Conservation (phyloP, 345 rosid species). For the Anastatica hierochuntica region DNA sequence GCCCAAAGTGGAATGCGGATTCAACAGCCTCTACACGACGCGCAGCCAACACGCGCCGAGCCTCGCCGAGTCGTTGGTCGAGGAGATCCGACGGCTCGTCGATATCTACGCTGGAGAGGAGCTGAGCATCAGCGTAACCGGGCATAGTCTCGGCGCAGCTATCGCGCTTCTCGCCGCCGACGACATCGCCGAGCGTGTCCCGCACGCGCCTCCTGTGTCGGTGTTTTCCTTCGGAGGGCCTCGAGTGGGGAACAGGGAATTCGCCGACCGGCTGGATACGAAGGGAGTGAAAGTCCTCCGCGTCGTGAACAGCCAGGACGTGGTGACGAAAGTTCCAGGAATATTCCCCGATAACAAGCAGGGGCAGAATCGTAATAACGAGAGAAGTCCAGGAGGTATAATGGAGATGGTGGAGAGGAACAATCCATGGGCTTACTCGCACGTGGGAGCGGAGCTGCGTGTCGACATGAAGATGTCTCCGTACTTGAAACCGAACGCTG, state of each 20-base stretch:
- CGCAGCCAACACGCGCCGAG: conserved; percentile 42
- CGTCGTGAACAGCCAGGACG: conserved; percentile 73
- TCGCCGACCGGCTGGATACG: conserved; percentile 30
- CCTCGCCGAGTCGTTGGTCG: conserved; percentile 42
- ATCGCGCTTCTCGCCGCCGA: conserved; percentile 65
- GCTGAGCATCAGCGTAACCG: conserved; percentile 74
- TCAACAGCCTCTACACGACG: conserved; percentile 61
- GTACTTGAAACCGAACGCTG: conserved; percentile 45
- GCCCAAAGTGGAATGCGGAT: conserved; percentile 80
- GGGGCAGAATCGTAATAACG: conserved; percentile 24
- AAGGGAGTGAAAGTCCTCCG: conserved; percentile 61
- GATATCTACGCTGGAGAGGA: conserved; percentile 56
- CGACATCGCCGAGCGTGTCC: conserved; percentile 44
- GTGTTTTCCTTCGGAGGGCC: conserved; percentile 96
- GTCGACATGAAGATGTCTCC: conserved; percentile 72
- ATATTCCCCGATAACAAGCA: conserved; percentile 30
- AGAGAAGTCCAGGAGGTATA: conserved; percentile 18
- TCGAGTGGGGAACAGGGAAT: conserved; percentile 63
- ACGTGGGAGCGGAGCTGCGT: conserved; percentile 55
- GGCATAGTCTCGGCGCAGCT: conserved; percentile 95
- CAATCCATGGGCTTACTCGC: conserved; percentile 53
- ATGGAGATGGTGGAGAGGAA: conserved; percentile 33
- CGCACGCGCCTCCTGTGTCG: conserved; percentile 42
- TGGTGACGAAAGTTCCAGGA: conserved; percentile 78
- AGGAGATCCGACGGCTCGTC: conserved; percentile 42